Evolutionary conservation across 2,329 filamentous ascomycete species (phyloP).

Genomic region (Exophiala xenobiotica): DNA sequence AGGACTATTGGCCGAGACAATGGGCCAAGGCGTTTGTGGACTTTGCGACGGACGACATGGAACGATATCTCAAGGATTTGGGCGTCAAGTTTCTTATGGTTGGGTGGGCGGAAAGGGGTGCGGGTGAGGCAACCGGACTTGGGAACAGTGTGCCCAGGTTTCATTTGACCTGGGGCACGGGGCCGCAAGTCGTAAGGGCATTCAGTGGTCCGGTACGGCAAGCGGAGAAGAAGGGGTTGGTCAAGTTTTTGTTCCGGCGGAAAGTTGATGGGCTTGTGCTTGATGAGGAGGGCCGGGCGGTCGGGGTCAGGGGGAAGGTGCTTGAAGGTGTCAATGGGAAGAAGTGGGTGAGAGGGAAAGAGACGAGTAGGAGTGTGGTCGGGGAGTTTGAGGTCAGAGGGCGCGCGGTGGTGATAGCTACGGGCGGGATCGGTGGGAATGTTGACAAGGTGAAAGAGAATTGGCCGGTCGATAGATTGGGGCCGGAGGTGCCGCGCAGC

Average conservation of each 20-base stretch:
- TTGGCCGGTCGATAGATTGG: slow-evolving; percentile 60
- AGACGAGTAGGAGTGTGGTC: slow-evolving; percentile 47
- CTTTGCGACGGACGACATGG: slow-evolving; percentile 61
- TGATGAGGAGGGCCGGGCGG: slow-evolving; percentile 53
- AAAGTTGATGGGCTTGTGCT: slow-evolving; percentile 57
- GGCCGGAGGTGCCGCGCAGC: slow-evolving; percentile 54
- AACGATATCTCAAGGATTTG: slow-evolving; percentile 55
- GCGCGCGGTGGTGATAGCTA: slow-evolving; percentile 55
- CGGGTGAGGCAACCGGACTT: slow-evolving; percentile 56
- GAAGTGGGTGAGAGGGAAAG: slow-evolving; percentile 49
- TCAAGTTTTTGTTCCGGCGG: slow-evolving; percentile 58
- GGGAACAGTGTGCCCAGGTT: slow-evolving; percentile 65
- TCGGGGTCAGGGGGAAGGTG: slow-evolving; percentile 56
- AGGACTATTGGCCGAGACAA: slow-evolving; percentile 57
- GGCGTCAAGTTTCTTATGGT: slow-evolving; percentile 58
- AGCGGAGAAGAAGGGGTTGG: slow-evolving; percentile 54
- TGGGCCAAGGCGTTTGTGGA: slow-evolving; percentile 66
- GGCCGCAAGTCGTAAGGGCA: slow-evolving; percentile 59
- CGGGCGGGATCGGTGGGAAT: slow-evolving; percentile 62
- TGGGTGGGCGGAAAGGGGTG: slow-evolving; percentile 62
- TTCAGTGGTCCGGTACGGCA: slow-evolving; percentile 57
- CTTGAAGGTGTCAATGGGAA: slow-evolving; percentile 51
- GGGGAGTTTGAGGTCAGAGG: slow-evolving; percentile 56
- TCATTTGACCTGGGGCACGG: slow-evolving; percentile 62
- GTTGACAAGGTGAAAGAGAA: slow-evolving; percentile 59